A percentile compares a stretch with the other conserved stretches of the same genome.
Evolutionary conservation across 371 early-diverging fungal genomes (phyloP).

Genomic region (Mucor irregularis): DNA sequence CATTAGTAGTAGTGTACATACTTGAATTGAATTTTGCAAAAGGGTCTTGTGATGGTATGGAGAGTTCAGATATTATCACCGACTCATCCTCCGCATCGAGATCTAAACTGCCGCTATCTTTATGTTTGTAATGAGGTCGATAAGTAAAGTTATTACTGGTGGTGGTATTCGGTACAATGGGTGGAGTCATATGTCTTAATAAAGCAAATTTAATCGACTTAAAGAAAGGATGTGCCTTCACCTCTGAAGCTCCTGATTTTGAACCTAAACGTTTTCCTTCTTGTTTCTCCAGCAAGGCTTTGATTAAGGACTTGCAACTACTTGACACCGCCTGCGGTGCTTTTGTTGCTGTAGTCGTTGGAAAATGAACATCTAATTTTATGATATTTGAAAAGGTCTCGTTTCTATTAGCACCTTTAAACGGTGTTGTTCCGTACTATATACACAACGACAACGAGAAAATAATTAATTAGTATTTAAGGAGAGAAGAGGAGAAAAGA

Average conservation of each 20-base stretch:
- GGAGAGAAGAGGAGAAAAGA: neutral
- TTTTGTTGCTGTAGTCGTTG: conserved; percentile 24
- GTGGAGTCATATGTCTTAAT: conserved; percentile 79
- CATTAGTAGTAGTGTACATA: too few relatives aligned
- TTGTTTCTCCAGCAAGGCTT: conserved; percentile 78
- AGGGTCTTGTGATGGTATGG: conserved; percentile 33
- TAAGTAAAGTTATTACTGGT: neutral
- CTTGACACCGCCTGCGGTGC: conserved; percentile 39
- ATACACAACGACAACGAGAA: neutral
- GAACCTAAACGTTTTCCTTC: conserved; percentile 82
- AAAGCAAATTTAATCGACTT: conserved; percentile 88
- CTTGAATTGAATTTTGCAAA: conserved; percentile 66
- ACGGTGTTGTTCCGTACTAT: conserved; percentile 84
- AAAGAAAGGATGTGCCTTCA: conserved; percentile 94
- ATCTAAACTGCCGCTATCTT: conserved; percentile 56
- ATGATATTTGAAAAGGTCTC: conserved; percentile 84
- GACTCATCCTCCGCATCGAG: conserved; percentile 41
- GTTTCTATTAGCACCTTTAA: conserved; percentile 85
- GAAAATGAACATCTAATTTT: conserved; percentile 72
- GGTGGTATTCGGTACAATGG: conserved; percentile 73
- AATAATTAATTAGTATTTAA: neutral
- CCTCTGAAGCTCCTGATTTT: conserved; percentile 87
- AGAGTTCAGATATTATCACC: neutral
- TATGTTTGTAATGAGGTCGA: conserved; percentile 35
- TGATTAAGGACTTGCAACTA: conserved; percentile 70